These are phyloP conservation scores for Calophaca sinica DNA, from an alignment of 306 rosid species.

Conservation along the genomic window DNA sequence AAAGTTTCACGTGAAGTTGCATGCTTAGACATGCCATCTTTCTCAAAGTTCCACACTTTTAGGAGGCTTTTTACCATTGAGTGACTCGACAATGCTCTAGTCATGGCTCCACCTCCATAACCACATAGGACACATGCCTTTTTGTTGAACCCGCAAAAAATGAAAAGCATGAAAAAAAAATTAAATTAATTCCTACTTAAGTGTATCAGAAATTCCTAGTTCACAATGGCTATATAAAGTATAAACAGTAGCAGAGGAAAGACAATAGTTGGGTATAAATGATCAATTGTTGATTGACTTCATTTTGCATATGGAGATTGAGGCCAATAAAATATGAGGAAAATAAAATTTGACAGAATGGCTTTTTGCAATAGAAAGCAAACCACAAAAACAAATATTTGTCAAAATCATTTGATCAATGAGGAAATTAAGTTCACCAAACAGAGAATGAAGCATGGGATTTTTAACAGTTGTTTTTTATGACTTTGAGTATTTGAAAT, in stretches of 20 bases:
- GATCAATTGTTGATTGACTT: background rate
- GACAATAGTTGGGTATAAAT: no score
- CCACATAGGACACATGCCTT: conserved; percentile 80
- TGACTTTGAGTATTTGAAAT: no score
- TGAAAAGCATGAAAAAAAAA: conserved; percentile 11
- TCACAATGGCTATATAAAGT: no score
- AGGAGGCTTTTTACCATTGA: conserved; percentile 60
- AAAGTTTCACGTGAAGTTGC: conserved; percentile 39
- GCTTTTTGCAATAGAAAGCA: no score
- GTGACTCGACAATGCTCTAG: conserved; percentile 58
- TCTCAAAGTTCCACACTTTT: conserved; percentile 58
- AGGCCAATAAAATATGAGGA: background rate
- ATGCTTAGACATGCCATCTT: conserved; percentile 43
- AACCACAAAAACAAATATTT: conserved; percentile 11
- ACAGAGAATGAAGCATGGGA: no score
- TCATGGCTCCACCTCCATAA: conserved; percentile 85
- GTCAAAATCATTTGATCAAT: no score
- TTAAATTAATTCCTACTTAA: background rate
- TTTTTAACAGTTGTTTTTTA: no score
- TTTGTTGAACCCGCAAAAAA: conserved; percentile 23
- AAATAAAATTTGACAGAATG: no score
- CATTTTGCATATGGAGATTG: conserved; percentile 8
- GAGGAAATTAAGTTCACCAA: no score
- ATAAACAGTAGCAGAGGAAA: no score
- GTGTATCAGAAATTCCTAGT: background rate